Base-by-base conservation (phyloP, 805 yeast genomes). In the Saccharomyces kudriavzevii region DNA sequence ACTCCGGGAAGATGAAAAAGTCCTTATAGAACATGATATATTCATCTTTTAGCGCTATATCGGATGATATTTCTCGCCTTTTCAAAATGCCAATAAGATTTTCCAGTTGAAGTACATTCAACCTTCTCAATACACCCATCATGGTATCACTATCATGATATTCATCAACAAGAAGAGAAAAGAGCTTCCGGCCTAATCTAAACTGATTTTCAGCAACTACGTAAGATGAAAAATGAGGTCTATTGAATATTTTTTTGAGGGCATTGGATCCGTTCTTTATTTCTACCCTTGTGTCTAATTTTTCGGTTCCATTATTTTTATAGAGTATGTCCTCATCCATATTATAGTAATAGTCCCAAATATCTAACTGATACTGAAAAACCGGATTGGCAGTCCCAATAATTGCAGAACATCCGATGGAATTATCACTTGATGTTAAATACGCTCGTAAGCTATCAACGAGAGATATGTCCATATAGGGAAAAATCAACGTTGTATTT, bases 331-430 rank as follows among this genome's bases (percentile, higher is more conserved):
- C 78, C 0, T 74, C 50, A 60, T 84, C 90, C 56, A 85, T 60
- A 64, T 85, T 84, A 53, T 82, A 79, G 55, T 80, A 75, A 30
- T 82, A 65, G 64, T 85, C 87, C 85, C 87, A 85, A 22, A 78
- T 62, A 47, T 73, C 74, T 30, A 71, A 73, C 53, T 77, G 77
- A 30, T 78, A 74, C 60, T 81, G 81, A 62, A 85, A 79, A 45
- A 83, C 77, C 14, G 85, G 79, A 62, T 85, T 85, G 45, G 85
- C 80, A 2, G 89, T 84, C 3, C 92, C 92, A 1, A 86, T 77
- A 49, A 85, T 69, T 59, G 72, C 80, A 26, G 65, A 63, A 13
- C 52, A 54, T 20, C 58, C 53, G 0, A 60, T 49, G 13, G 52
- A 54, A 10, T 57, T 47, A 11, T 58, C 55, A 29, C 54, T 28